phyloP scores from a whole-genome alignment of 106 monocot species.

The Apostasia shenzhenica region DNA sequence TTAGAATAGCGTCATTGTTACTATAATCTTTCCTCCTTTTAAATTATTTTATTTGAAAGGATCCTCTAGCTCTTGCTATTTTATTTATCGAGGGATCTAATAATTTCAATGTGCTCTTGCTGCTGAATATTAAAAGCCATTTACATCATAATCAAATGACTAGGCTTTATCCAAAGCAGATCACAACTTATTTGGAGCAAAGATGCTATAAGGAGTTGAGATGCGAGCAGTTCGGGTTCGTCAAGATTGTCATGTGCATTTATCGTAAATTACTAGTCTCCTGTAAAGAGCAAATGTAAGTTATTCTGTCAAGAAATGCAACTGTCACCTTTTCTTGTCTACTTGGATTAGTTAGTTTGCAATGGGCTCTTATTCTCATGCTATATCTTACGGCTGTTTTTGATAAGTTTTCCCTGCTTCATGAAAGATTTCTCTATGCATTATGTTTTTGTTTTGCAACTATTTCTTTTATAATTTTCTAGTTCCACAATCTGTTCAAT shows the following conservation, averaged over 20 bases:
- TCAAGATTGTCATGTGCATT: conserved; percentile 73
- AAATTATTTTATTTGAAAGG: no score
- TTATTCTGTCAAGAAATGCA: conserved; percentile 13
- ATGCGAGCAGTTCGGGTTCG: conserved; percentile 61
- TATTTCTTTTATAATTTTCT: not conserved
- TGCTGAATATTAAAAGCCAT: no score
- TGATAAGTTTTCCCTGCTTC: not conserved
- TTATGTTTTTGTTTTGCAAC: not conserved
- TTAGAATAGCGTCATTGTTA: no score
- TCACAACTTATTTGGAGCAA: conserved; percentile 85
- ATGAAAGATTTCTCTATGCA: no score
- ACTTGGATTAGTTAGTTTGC: not conserved
- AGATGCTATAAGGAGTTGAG: conserved; percentile 95
- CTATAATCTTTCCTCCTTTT: no score
- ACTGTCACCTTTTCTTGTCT: not conserved
- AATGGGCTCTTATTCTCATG: not conserved
- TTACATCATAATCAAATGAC: no score
- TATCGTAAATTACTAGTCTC: conserved; percentile 76
- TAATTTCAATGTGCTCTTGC: no score
- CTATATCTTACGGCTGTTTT: not conserved
- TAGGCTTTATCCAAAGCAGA: conserved; percentile 20
- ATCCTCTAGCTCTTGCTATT: no score
- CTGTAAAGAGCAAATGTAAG: conserved; percentile 93
- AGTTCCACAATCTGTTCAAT: no score
- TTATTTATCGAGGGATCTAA: no score